A percentile compares a stretch with the other conserved stretches of the same genome.
These are phyloP conservation scores for Rhodocollybia butyracea DNA, from an alignment of 768 basidiomycete species.

Conservation along the genomic window DNA sequence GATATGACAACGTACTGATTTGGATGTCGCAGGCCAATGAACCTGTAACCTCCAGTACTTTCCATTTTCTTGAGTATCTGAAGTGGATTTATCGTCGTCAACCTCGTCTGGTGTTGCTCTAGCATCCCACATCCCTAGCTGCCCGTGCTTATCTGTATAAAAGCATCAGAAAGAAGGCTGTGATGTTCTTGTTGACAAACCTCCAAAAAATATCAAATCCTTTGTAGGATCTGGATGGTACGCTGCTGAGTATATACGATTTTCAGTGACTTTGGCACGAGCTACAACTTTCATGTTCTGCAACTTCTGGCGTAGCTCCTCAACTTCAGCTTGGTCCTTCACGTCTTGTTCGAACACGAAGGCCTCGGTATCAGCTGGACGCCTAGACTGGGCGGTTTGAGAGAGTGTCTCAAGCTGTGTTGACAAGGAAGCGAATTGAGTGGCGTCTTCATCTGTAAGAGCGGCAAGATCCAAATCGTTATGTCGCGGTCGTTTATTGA, in stretches of 20 bases:
- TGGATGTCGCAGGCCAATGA: constrained; percentile 81
- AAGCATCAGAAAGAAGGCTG: background rate
- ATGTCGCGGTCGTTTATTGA: constrained; percentile 67
- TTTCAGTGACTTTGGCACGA: constrained; percentile 76
- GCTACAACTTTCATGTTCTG: constrained; percentile 61
- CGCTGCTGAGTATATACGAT: constrained; percentile 72
- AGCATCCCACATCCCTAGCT: constrained; percentile 86
- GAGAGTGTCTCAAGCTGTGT: constrained; percentile 39
- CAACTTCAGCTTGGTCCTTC: constrained; percentile 45
- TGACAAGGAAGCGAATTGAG: constrained; percentile 45
- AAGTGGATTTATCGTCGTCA: constrained; percentile 52
- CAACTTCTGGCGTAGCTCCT: constrained; percentile 52
- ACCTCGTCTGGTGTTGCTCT: constrained; percentile 64
- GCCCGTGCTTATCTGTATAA: constrained; percentile 71
- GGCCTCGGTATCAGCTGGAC: constrained; percentile 43
- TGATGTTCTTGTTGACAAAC: constrained; percentile 26
- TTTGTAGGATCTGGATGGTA: constrained; percentile 80
- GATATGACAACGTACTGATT: constrained; percentile 34
- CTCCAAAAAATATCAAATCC: constrained; percentile 86
- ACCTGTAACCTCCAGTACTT: constrained; percentile 77
- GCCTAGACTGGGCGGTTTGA: constrained; percentile 32
- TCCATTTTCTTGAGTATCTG: constrained; percentile 54
- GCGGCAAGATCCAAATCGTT: constrained; percentile 58
- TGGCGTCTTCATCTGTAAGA: constrained; percentile 49
- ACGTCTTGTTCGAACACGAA: constrained; percentile 48